Percentiles rank a stretch among this genome's conserved stretches.
phyloP scores from a whole-genome alignment of 2,329 filamentous ascomycete genomes.

The Aureobasidium zeae region DNA sequence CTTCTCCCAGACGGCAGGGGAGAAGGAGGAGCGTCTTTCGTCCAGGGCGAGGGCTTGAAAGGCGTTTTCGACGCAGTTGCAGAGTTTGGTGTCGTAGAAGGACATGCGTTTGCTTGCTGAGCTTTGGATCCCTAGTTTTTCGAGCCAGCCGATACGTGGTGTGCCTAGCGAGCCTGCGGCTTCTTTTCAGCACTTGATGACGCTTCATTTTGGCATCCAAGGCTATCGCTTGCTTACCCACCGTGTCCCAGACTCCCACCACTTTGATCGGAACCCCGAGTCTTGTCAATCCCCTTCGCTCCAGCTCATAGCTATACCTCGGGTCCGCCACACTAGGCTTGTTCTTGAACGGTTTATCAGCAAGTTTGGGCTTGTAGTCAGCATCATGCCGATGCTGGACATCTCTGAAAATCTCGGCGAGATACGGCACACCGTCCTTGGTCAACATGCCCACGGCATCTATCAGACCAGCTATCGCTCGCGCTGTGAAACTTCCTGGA shows the following conservation, averaged over 20 bases:
- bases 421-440: slow-evolving; percentile 36
- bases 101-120: slow-evolving; percentile 26
- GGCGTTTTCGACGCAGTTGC: slow-evolving; percentile 33
- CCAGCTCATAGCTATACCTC: slow-evolving; percentile 35
- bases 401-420: slow-evolving; percentile 40
- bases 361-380: slow-evolving; percentile 37
- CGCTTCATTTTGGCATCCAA: too few relatives aligned
- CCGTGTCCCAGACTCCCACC: slow-evolving; percentile 39
- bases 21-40: slow-evolving; percentile 34
- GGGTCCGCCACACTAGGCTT: slow-evolving; percentile 38
- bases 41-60: slow-evolving; percentile 39
- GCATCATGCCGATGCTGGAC: slow-evolving; percentile 36
- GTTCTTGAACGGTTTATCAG: slow-evolving; percentile 38
- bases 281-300: slow-evolving; percentile 26
- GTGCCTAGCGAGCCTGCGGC: slow-evolving; percentile 31
- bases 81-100: slow-evolving; percentile 42
- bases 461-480: slow-evolving; percentile 39
- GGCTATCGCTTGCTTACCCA: slow-evolving; percentile 22
- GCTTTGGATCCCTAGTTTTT: slow-evolving; percentile 28
- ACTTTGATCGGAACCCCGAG: slow-evolving; percentile 32
- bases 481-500: slow-evolving; percentile 21
- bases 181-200: slow-evolving; percentile 1
- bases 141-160: slow-evolving; percentile 37
- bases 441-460: slow-evolving; percentile 40
- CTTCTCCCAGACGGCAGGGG: slow-evolving; percentile 36